These are phyloP conservation scores for Neurospora sp. DNA, from an alignment of 495 filamentous ascomycete species.

Conservation along the genomic window DNA sequence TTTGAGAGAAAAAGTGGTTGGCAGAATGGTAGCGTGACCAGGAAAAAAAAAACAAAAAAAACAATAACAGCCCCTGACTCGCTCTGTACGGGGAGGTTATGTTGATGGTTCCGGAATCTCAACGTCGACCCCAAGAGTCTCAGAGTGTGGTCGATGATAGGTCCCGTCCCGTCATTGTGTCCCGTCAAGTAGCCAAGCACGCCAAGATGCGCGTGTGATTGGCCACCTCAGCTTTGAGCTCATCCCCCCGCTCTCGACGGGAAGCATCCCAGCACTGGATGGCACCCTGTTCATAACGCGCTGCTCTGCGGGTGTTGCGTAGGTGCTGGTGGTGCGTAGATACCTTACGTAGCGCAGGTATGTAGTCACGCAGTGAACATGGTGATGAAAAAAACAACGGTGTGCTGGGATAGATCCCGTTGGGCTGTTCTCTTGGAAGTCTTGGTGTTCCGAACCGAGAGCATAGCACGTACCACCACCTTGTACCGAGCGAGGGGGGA, in stretches of 20 bases:
- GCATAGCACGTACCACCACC: background rate
- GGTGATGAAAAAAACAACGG: background rate
- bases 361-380: background rate
- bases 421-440: background rate
- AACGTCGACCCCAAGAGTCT: background rate
- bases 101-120: background rate
- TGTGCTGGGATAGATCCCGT: background rate
- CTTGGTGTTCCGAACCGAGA: background rate
- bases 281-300: background rate
- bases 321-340: background rate
- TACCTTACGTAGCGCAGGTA: background rate
- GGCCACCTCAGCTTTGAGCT: background rate
- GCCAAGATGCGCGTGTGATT: conserved; percentile 1
- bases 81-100: background rate
- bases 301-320: background rate
- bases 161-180: background rate
- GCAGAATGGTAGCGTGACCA: background rate
- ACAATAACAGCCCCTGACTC: background rate
- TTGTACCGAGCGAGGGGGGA: background rate
- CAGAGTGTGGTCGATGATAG: background rate
- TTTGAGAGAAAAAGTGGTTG: background rate
- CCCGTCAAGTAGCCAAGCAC: background rate
- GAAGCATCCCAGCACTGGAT: background rate
- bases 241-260: background rate
- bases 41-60: background rate